Base-by-base conservation (phyloP, 371 early-diverging fungal species). In the Dichotomocladium elegans region DNA sequence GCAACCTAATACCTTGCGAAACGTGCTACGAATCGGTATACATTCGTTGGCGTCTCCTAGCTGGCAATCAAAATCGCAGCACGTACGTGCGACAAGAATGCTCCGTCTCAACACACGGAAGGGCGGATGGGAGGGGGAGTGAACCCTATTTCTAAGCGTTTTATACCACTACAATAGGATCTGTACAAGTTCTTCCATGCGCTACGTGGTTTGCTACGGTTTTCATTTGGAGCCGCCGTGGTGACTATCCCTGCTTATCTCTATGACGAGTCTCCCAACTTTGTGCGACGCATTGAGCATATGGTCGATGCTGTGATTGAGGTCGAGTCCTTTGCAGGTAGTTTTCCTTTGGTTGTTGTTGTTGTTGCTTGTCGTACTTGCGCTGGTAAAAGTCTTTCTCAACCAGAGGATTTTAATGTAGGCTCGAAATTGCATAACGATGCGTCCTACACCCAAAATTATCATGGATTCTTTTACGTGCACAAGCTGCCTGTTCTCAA, bases 321-420 rank as follows among this genome's bases (percentile, higher is more conserved):
- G 62, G 81, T 95, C 15, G 94, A 94, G 64, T 94, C 95, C 4
- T 96, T 96, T 79, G 92, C 92, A 55, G 93, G 95, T 75, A 74
- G 57, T 10, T 4, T 29, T 15, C 21, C 53, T 40, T 12, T 0
- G 27, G 9, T 21, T 2, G 21, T 40, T 4, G 26, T 24, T n/a
- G n/a, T n/a, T n/a, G n/a, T n/a, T n/a, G n/a, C n/a, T n/a, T n/a
- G n/a, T n/a, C n/a, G n/a, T n/a, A n/a, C n/a, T n/a, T n/a, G n/a
- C n/a, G n/a, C n/a, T n/a, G n/a, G n/a, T n/a, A n/a, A n/a, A n/a
- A n/a, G n/a, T n/a, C n/a, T n/a, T n/a, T n/a, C n/a, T n/a, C n/a
- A n/a, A n/a, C n/a, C n/a, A n/a, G n/a, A n/a, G n/a, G n/a, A n/a
- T n/a, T 1, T 41, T 53, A 8, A 15, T 47, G 8, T 51, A 81